Evolutionary conservation across 176 grass and related monocot species (phyloP).

Genomic region (Eragrostis curvula): DNA sequence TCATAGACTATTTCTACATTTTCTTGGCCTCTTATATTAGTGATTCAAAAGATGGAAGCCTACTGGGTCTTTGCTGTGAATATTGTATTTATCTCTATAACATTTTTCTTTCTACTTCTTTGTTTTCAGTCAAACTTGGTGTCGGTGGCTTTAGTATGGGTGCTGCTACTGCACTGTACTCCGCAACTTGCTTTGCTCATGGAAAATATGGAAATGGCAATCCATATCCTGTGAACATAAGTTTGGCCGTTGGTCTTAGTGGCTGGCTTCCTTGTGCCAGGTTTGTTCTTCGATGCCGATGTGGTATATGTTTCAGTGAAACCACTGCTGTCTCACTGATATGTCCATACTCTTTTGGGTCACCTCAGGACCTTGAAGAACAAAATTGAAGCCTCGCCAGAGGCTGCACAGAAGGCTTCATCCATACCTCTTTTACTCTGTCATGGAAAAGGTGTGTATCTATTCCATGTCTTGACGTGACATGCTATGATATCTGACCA

Average conservation of each 20-base stretch:
- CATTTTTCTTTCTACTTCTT: constrained; percentile 12
- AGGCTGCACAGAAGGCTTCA: constrained; percentile 77
- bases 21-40: not conserved
- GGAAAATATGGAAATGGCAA: constrained; percentile 96
- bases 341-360: constrained; percentile 17
- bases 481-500: not conserved
- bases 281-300: constrained; percentile 48
- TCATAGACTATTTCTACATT: not conserved
- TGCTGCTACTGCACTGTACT: constrained; percentile 86
- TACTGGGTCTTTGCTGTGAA: not conserved
- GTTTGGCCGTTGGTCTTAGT: constrained; percentile 81
- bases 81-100: constrained; percentile 18
- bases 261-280: constrained; percentile 95
- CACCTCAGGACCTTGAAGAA: constrained; percentile 76
- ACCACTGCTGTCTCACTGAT: not conserved
- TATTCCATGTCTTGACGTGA: not conserved
- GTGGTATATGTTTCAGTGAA: constrained; percentile 12
- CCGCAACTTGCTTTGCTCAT: constrained; percentile 84
- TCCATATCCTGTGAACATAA: constrained; percentile 80
- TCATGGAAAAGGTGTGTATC: constrained; percentile 86
- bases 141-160: constrained; percentile 99
- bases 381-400: constrained; percentile 85
- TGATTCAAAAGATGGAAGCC: not conserved
- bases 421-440: constrained; percentile 92
- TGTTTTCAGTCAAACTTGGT: constrained; percentile 83